Percentiles rank a stretch among this genome's conserved stretches.
These are phyloP conservation scores for Magnolia changhungtana DNA, from an alignment of 164 flowering plant genomes.

Conservation along the genomic window DNA sequence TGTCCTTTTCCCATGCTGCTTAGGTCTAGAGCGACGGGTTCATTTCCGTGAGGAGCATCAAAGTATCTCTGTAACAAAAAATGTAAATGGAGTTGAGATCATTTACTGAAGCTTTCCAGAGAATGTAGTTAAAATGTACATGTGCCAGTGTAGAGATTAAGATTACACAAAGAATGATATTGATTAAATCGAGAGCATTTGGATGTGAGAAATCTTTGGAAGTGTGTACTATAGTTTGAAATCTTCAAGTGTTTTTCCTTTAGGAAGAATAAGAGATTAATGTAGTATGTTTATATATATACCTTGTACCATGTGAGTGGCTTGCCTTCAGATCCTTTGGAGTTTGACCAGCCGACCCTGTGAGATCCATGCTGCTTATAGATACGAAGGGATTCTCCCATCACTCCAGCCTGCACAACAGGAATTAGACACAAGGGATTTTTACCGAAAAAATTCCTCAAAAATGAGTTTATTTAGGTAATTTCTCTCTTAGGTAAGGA, in stretches of 20 bases:
- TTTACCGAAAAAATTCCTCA: too few species aligned
- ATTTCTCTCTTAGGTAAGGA: too few species aligned
- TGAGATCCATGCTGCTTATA: slow-evolving; percentile 54
- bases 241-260: too few species aligned
- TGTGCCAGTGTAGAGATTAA: too few species aligned
- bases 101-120: too few species aligned
- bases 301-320: slow-evolving; percentile 90
- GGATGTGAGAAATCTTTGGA: too few species aligned
- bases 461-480: too few species aligned
- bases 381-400: slow-evolving; percentile 49
- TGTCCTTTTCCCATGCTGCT: slow-evolving; percentile 68
- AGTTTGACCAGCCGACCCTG: slow-evolving; percentile 51
- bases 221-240: too few species aligned
- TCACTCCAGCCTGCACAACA: slow-evolving; percentile 50
- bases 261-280: not conserved
- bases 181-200: too few species aligned
- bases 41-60: slow-evolving; percentile 63
- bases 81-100: not conserved
- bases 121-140: too few species aligned
- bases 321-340: slow-evolving; percentile 22
- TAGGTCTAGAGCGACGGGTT: slow-evolving; percentile 61
- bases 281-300: slow-evolving; percentile 1
- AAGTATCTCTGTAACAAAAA: slow-evolving; percentile 52
- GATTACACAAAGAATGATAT: too few species aligned
- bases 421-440: not conserved